phyloP scores from a whole-genome alignment of 2,329 filamentous ascomycete genomes.

The Trichoderma afroharzianum region DNA sequence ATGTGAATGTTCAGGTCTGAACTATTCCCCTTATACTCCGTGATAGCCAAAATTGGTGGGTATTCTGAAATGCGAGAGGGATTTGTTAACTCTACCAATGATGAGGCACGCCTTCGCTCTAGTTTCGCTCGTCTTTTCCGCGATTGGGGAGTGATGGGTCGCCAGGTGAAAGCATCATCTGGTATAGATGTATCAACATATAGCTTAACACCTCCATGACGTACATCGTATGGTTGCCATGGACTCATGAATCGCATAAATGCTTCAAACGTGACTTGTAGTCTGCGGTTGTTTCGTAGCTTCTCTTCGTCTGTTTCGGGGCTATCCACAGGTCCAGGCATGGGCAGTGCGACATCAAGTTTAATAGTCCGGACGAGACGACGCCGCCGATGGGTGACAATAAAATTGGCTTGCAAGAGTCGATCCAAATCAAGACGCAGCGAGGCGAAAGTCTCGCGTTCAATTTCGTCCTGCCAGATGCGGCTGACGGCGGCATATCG shows the following conservation, averaged over 20 bases:
- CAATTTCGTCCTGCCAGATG: not conserved
- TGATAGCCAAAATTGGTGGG: not conserved
- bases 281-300: not conserved
- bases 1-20: not conserved
- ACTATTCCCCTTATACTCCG: not conserved
- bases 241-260: not conserved
- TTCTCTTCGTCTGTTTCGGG: not conserved
- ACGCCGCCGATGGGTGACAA: not conserved
- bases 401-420: not conserved
- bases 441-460: not conserved
- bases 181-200: not conserved
- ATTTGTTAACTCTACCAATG: not conserved
- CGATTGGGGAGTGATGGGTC: not conserved
- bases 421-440: not conserved
- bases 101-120: not conserved
- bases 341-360: not conserved
- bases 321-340: not conserved
- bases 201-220: not conserved
- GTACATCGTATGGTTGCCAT: not conserved
- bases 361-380: not conserved
- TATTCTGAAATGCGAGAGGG: not conserved
- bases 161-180: not conserved
- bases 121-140: not conserved
- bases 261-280: not conserved
- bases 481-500: not conserved